These are phyloP conservation scores for Monosporascus sp. DNA, from an alignment of 2,329 filamentous ascomycete genomes.

Conservation along the genomic window DNA sequence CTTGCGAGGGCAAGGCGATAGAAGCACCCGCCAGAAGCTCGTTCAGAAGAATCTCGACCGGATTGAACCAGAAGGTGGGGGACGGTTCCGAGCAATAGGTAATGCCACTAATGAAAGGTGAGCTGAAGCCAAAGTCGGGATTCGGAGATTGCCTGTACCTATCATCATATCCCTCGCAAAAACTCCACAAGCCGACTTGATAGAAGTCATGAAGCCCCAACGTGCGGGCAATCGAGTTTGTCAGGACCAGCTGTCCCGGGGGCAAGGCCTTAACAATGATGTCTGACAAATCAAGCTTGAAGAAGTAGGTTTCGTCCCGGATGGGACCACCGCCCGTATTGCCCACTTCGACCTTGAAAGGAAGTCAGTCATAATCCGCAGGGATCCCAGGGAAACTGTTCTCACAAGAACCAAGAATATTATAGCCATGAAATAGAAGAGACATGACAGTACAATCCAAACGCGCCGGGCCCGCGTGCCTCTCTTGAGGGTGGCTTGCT, in stretches of 20 bases:
- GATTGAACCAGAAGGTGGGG: slow-evolving; percentile 85
- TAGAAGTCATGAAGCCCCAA: slow-evolving; percentile 93
- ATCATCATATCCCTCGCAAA: slow-evolving; percentile 78
- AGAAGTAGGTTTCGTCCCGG: slow-evolving; percentile 72
- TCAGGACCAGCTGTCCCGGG: slow-evolving; percentile 55
- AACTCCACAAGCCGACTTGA: slow-evolving; percentile 86
- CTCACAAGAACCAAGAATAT: slow-evolving; percentile 74
- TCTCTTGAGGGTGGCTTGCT: slow-evolving; percentile 34
- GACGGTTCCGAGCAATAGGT: slow-evolving; percentile 69
- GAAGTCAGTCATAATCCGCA: not conserved
- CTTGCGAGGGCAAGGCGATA: slow-evolving; percentile 72
- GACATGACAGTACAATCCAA: slow-evolving; percentile 60
- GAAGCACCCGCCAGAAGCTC: slow-evolving; percentile 79
- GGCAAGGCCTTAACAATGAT: slow-evolving; percentile 71
- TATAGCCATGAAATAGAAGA: slow-evolving; percentile 68
- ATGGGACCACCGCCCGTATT: slow-evolving; percentile 60
- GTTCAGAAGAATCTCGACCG: slow-evolving; percentile 71
- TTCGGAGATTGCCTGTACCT: slow-evolving; percentile 35
- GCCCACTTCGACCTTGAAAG: slow-evolving; percentile 58
- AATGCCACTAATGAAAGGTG: slow-evolving; percentile 56
- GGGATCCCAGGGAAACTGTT: not conserved
- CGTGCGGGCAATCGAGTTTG: slow-evolving; percentile 83
- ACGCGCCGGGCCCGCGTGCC: slow-evolving; percentile 50
- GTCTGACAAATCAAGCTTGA: slow-evolving; percentile 76
- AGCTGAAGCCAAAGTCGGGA: slow-evolving; percentile 27